phyloP scores from a whole-genome alignment of 148 eudicot genomes.

The Talinum fruticosum region DNA sequence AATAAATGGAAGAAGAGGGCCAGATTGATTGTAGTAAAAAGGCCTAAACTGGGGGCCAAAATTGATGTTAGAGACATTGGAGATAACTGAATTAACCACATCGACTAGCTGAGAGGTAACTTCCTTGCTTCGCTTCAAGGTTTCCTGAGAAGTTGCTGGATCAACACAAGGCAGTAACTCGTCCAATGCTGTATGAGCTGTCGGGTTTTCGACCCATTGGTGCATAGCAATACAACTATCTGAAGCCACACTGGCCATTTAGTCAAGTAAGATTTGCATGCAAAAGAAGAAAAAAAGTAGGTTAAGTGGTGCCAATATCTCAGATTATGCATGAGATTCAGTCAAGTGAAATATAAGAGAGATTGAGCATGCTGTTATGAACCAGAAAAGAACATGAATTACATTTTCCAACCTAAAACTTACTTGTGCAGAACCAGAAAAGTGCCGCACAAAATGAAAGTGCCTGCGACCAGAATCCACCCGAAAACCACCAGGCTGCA shows the following conservation, averaged over 20 bases:
- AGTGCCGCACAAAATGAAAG: constrained; percentile 74
- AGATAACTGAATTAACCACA: constrained; percentile 71
- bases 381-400: neutral
- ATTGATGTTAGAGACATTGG: constrained; percentile 75
- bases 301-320: neutral
- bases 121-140: constrained; percentile 67
- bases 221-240: constrained; percentile 84
- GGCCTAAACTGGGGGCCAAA: constrained; percentile 62
- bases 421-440: constrained; percentile 95
- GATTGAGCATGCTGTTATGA: constrained; percentile 3
- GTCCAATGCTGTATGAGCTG: constrained; percentile 81
- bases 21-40: constrained; percentile 83
- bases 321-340: neutral
- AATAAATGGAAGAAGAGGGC: constrained; percentile 63
- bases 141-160: constrained; percentile 75
- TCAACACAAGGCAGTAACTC: constrained; percentile 89
- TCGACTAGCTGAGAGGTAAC: constrained; percentile 71
- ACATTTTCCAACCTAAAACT: constrained; percentile 20
- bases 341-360: neutral
- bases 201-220: constrained; percentile 79
- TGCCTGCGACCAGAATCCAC: constrained; percentile 79
- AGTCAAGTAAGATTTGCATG: constrained; percentile 2
- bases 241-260: constrained; percentile 54
- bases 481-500: constrained; percentile 81
- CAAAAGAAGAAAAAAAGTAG: neutral